A percentile compares a stretch with the other conserved stretches of the same genome.
phyloP scores from a whole-genome alignment of 345 rosid genomes.

The Aegle marmelos region DNA sequence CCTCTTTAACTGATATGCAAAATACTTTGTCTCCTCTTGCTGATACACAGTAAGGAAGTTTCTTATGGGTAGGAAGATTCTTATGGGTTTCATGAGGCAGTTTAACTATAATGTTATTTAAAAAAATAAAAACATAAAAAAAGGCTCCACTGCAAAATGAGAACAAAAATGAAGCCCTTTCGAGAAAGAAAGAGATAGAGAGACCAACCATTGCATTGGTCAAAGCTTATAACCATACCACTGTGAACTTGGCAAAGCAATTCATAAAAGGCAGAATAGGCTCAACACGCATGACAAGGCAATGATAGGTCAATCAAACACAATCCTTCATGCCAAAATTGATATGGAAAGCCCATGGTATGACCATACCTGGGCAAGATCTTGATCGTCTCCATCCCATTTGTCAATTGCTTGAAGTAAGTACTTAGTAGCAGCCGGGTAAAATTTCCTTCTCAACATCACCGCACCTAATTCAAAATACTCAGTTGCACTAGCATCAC shows the following conservation, averaged over 20 bases:
- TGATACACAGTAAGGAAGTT: neutral
- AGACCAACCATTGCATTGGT: neutral
- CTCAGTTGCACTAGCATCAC: conserved; percentile 97
- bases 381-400: conserved; percentile 99
- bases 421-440: conserved; percentile 84
- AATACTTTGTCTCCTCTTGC: neutral
- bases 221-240: neutral
- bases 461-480: conserved; percentile 94
- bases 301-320: neutral
- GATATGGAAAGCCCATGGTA: neutral
- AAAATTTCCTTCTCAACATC: conserved; percentile 86
- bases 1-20: neutral
- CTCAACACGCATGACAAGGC: neutral
- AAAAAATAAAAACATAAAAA: no score
- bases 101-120: no score
- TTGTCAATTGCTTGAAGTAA: conserved; percentile 86
- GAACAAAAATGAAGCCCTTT: neutral
- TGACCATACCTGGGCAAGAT: conserved; percentile 85
- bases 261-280: neutral
- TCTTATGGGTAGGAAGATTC: neutral
- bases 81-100: no score
- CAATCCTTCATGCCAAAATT: neutral
- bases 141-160: no score
- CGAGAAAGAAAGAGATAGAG: neutral
- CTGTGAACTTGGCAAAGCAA: neutral